These are phyloP conservation scores for Mycena sp. DNA, from an alignment of 1,284 basidiomycete species.

Conservation along the genomic window DNA sequence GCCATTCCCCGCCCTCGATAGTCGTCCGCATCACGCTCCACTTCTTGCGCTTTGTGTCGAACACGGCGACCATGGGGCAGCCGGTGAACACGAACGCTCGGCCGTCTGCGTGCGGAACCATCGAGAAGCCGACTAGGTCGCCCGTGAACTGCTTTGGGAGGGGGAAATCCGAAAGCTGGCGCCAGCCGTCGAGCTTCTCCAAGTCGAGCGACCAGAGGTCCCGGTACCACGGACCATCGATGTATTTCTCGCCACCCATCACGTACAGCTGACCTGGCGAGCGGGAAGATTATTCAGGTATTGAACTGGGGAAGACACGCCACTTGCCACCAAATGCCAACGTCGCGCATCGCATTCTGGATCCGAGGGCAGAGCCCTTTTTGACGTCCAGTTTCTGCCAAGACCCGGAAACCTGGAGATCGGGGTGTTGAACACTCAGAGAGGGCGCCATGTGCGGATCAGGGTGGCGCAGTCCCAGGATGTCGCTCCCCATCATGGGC, in stretches of 20 bases:
- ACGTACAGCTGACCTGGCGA: slow-evolving; percentile 21
- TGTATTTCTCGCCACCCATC: slow-evolving; percentile 24
- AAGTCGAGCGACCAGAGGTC: slow-evolving; percentile 32
- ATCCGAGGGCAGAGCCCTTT: too few relatives aligned
- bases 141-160: slow-evolving; percentile 5
- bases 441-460: slow-evolving; percentile 34
- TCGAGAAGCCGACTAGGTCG: slow-evolving; percentile 17
- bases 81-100: slow-evolving; percentile 30
- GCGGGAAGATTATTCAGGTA: neutral
- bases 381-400: too few relatives aligned
- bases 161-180: slow-evolving; percentile 23
- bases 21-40: slow-evolving; percentile 40
- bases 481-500: neutral
- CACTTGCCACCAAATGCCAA: too few relatives aligned
- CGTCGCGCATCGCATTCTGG: too few relatives aligned
- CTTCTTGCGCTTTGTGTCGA: slow-evolving; percentile 22
- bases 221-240: slow-evolving; percentile 20
- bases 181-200: slow-evolving; percentile 23
- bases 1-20: slow-evolving; percentile 36
- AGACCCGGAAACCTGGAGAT: too few relatives aligned
- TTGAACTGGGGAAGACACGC: neutral
- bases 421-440: slow-evolving; percentile 1
- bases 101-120: slow-evolving; percentile 11
- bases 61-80: slow-evolving; percentile 11
- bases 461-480: slow-evolving; percentile 34